A percentile compares a stretch with the other conserved stretches of the same genome.
Evolutionary conservation across 2,329 filamentous ascomycete species (phyloP).

Genomic region (Lecanoromycetidae sp.): DNA sequence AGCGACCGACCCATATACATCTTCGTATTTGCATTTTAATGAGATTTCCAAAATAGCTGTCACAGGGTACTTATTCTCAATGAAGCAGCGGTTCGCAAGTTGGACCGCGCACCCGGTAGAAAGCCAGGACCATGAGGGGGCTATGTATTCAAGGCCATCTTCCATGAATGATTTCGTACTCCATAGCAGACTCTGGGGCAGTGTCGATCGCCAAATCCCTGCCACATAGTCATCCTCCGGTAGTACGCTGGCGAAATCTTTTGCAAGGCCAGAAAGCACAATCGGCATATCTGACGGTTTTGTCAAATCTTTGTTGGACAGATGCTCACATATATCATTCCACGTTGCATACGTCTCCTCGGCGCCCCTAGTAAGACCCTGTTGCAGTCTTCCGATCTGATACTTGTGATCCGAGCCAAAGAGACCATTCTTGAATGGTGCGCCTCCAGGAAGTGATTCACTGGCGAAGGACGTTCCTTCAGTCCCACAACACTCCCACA

Average conservation of each 20-base stretch:
- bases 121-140: conserved; percentile 9
- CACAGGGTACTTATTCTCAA: too few species aligned
- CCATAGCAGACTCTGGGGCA: conserved; percentile 4
- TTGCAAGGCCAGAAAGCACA: conserved; percentile 7
- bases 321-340: neutral
- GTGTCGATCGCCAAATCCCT: conserved; percentile 3
- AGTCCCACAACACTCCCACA: conserved; percentile 17
- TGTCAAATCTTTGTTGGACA: conserved; percentile 2
- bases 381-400: neutral
- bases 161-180: neutral
- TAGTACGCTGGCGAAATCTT: neutral
- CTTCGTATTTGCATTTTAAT: too few species aligned
- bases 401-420: neutral
- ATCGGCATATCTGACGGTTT: conserved; percentile 2
- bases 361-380: too few species aligned
- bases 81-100: neutral
- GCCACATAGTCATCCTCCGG: conserved; percentile 8
- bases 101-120: neutral
- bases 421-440: too few species aligned
- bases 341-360: neutral
- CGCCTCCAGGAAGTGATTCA: conserved; percentile 2
- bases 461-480: neutral
- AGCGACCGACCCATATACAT: too few species aligned
- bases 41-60: too few species aligned
- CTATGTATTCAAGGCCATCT: neutral